Base-by-base conservation (phyloP, 139 green algal genomes). In the Tetradesmus obliquus region DNA sequence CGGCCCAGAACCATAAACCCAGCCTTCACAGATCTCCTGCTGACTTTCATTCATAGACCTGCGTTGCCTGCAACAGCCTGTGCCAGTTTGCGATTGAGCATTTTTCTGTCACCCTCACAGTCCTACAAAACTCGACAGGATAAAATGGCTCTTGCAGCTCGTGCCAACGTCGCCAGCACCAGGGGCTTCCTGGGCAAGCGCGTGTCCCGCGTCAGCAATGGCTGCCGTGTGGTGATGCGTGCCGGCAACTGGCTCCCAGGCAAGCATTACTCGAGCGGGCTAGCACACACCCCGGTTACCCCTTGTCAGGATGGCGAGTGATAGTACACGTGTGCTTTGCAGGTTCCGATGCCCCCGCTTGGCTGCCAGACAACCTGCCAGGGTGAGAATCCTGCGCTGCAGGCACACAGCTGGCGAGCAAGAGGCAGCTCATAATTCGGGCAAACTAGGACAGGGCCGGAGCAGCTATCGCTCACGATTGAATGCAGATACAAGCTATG, bases 161-260 rank as follows among this genome's bases (percentile, higher is more conserved):
- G 79, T 57, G 45, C 79, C 79, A 57, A n/a, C 45, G 32, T 51
- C 79, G 45, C 79, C 79, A 58, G 54, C 62, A 60, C 86, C 60
- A 80, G 79, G 55, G 72, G 54, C 89, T 92, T 94, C 89, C 22
- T 24, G 58, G 90, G 90, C 87, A 72, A 69, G 79, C 91, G 88
- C 79, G 92, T 95, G 12, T 51, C 86, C 60, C 69, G 57, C 53
- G 91, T 92, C 24, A 82, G 54, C 62, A 96, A 96, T 90, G 94
- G 92, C 87, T 83, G 74, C 92, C 91, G 92, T 19, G 91, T 82
- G 3, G 66, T 89, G 89, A 88, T 88, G 87, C 80, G 90, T 24
- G 94, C 93, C 8, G 93, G 94, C 83, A 97, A 96, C 93, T 97
- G 96, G 95, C 90, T 97, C 51, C 96, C 96, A 83, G 84, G 84